Evolutionary conservation across 1,139 yeast genomes (phyloP).

Genomic region (Hanseniaspora sp.): DNA sequence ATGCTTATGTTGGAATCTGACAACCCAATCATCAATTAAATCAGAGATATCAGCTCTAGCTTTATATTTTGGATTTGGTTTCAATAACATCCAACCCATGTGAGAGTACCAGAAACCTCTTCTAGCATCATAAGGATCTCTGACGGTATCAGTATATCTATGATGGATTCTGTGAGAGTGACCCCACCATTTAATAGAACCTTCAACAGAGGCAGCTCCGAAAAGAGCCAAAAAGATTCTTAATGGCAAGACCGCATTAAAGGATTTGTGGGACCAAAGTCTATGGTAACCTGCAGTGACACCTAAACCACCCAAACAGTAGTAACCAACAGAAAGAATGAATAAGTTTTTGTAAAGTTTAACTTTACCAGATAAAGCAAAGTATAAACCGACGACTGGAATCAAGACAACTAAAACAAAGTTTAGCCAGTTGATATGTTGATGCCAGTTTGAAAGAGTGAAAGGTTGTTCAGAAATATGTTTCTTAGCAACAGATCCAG

Average conservation of each 20-base stretch:
- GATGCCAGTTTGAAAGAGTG: conserved; percentile 71
- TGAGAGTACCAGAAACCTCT: conserved; percentile 92
- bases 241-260: conserved; percentile 62
- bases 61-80: conserved; percentile 87
- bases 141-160: conserved; percentile 88
- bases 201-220: conserved; percentile 94
- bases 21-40: conserved; percentile 80
- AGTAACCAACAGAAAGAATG: conserved; percentile 49
- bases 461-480: conserved; percentile 91
- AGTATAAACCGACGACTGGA: conserved; percentile 53
- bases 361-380: conserved; percentile 38
- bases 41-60: conserved; percentile 96
- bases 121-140: conserved; percentile 97
- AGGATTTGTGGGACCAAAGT: conserved; percentile 80
- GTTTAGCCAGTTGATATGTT: conserved; percentile 90
- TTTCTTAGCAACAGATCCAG: conserved; percentile 28
- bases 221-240: conserved; percentile 64
- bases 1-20: conserved; percentile 86
- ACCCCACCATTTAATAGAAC: conserved; percentile 98
- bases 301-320: conserved; percentile 68
- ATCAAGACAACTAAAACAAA: conserved; percentile 60
- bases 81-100: conserved; percentile 93
- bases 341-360: conserved; percentile 54
- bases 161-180: conserved; percentile 96
- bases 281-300: conserved; percentile 95